A percentile compares a stretch with the other conserved stretches of the same genome.
Evolutionary conservation across 1,284 basidiomycete genomes (phyloP).

Genomic region (Amylostereum areolatum): DNA sequence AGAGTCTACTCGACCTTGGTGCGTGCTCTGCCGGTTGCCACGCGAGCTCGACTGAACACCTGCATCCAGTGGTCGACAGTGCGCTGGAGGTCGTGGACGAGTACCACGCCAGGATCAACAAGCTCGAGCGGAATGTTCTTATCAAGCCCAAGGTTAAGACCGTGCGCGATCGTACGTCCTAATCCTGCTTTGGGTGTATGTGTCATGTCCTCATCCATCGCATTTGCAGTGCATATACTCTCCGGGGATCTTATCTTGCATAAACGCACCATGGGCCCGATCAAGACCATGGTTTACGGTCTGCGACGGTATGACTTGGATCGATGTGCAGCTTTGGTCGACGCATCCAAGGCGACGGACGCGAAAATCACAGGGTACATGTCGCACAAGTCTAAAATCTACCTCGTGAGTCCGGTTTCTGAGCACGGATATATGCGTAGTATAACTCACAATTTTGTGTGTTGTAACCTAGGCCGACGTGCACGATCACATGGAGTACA

Average conservation of each 20-base stretch:
- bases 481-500: constrained; percentile 66
- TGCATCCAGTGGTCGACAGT: constrained; percentile 50
- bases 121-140: constrained; percentile 55
- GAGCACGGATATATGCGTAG: background rate
- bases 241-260: constrained; percentile 67
- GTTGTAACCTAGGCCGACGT: constrained; percentile 47
- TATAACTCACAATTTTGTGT: background rate
- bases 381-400: constrained; percentile 64
- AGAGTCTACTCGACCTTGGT: constrained; percentile 61
- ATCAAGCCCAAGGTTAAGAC: constrained; percentile 53
- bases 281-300: constrained; percentile 62
- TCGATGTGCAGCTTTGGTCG: constrained; percentile 50
- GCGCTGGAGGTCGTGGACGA: constrained; percentile 63
- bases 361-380: constrained; percentile 50
- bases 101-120: constrained; percentile 54
- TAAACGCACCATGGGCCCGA: constrained; percentile 62
- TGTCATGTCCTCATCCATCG: no score
- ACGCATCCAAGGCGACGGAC: constrained; percentile 19
- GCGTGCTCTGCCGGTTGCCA: constrained; percentile 14
- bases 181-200: no score
- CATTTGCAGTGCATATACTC: constrained; percentile 54
- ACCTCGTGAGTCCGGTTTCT: constrained; percentile 37
- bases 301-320: constrained; percentile 62
- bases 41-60: background rate
- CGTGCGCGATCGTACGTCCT: constrained; percentile 47